phyloP scores from a whole-genome alignment of 2,329 filamentous ascomycete species.

The Hypoxylon sp. region DNA sequence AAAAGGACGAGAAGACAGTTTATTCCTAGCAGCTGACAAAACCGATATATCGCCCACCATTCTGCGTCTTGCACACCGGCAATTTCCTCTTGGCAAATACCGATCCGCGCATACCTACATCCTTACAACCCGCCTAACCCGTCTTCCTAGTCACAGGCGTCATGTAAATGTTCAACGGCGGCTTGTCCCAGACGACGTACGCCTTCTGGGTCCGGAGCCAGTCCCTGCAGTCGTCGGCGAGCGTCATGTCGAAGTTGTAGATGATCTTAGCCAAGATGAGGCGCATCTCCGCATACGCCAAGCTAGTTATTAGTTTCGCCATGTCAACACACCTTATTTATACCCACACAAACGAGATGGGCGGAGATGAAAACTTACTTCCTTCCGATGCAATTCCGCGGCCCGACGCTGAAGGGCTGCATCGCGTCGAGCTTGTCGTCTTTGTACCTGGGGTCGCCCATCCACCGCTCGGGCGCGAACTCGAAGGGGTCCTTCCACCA shows the following conservation, averaged over 20 bases:
- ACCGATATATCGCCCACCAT: neutral
- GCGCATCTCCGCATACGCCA: slow-evolving; percentile 58
- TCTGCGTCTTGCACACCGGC: too few relatives aligned
- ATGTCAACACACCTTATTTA: slow-evolving; percentile 25
- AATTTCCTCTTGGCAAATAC: neutral
- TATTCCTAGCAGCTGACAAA: neutral
- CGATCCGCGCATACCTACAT: too few relatives aligned
- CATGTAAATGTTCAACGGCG: slow-evolving; percentile 50
- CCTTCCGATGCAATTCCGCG: slow-evolving; percentile 56
- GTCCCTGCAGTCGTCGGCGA: slow-evolving; percentile 44
- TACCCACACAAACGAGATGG: neutral
- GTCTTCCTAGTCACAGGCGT: slow-evolving; percentile 30
- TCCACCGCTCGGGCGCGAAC: slow-evolving; percentile 58
- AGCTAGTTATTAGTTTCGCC: slow-evolving; percentile 45
- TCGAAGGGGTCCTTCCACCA: slow-evolving; percentile 54
- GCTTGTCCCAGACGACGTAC: slow-evolving; percentile 54
- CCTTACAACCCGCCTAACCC: neutral
- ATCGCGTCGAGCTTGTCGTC: slow-evolving; percentile 39
- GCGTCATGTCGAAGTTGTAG: slow-evolving; percentile 55
- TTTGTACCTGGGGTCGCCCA: slow-evolving; percentile 41
- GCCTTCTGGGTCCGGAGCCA: slow-evolving; percentile 51
- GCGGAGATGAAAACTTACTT: slow-evolving; percentile 50
- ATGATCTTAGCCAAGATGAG: slow-evolving; percentile 55
- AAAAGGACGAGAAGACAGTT: too few relatives aligned
- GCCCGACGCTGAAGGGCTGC: slow-evolving; percentile 48